Evolutionary conservation across 1,284 basidiomycete species (phyloP).

Genomic region (Exobasidium cylindrosporum): DNA sequence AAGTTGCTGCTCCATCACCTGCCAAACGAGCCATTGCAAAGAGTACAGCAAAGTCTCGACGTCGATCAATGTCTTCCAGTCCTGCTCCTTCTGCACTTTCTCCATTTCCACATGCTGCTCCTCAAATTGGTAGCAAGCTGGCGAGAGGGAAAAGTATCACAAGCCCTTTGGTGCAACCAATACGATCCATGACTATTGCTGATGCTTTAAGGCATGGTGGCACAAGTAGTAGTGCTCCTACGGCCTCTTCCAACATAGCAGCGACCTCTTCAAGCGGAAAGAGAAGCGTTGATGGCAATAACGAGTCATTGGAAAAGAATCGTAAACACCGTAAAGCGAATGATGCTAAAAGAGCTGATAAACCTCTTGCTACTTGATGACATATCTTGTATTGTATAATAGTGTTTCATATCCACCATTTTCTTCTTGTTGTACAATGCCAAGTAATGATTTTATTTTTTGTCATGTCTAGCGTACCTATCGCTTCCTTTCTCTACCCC

Average conservation of each 20-base stretch:
- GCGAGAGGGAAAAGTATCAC: neutral
- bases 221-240: neutral
- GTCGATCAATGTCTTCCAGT: conserved; percentile 32
- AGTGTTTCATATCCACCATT: neutral
- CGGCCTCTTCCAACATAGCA: neutral
- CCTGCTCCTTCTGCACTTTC: conserved; percentile 50
- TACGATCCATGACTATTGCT: conserved; percentile 24
- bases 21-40: conserved; percentile 36
- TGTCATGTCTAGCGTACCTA: conserved; percentile 11
- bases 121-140: conserved; percentile 7
- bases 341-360: neutral
- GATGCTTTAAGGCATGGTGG: conserved; percentile 10
- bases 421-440: neutral
- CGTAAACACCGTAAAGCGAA: neutral
- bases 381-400: neutral
- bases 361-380: neutral
- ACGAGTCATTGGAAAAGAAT: neutral
- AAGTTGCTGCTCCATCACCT: conserved; percentile 23
- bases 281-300: conserved; percentile 1
- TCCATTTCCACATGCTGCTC: conserved; percentile 48
- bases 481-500: conserved; percentile 41
- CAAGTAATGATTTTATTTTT: too few species aligned
- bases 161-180: conserved; percentile 14
- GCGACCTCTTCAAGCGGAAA: neutral
- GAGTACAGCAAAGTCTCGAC: conserved; percentile 18